Base-by-base conservation (phyloP, 805 yeast genomes). In the Barnettozyma sp. region DNA sequence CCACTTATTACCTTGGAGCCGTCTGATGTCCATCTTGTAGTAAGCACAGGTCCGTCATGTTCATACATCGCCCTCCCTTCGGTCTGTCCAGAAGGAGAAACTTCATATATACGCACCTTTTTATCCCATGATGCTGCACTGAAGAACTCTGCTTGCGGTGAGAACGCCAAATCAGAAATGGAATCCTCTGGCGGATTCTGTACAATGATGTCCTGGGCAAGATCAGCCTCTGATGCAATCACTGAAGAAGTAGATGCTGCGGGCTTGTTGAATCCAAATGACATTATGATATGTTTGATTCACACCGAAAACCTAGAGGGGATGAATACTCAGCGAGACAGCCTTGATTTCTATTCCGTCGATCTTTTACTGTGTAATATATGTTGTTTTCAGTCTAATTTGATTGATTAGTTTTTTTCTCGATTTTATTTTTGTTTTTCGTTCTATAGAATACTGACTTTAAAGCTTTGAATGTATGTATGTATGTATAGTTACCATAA, bases 41-140 rank as follows among this genome's bases (percentile, higher is more conserved):
- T 62, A 35, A 92, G 63, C 4, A 84, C 95, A 0, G 97, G 96
- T 0, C 74, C 96, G 24, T 80, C 84, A 56, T 90, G 97, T 54
- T 84, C 94, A 58, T 71, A 88, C 52, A 88, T 57, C 0, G 97
- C 96, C 33, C 95, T 65, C 7, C 95, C 96, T 50, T 83, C 92
- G 20, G 85, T 77, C 38, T 74, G 73, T 5, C 96, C 96, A 26
- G 73, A 70, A 36, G 70, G 66, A 28, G 78, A 70, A 13, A 88
- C 76, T 58, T 92, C 97, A 67, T 92, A 92, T 37, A 92, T 79
- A 42, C 97, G 72, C 27, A 86, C 96, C 55, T 86, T 87, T 50
- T 82, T 83, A 61, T 92, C 98, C 98, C 98, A 92, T 13, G 94
- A 80, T 13, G 94, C 73, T 4, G 77, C 92, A 4, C 94, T 75